Conservation (phyloP, 306 rosid species). For the Macrotyloma uniflorum region DNA sequence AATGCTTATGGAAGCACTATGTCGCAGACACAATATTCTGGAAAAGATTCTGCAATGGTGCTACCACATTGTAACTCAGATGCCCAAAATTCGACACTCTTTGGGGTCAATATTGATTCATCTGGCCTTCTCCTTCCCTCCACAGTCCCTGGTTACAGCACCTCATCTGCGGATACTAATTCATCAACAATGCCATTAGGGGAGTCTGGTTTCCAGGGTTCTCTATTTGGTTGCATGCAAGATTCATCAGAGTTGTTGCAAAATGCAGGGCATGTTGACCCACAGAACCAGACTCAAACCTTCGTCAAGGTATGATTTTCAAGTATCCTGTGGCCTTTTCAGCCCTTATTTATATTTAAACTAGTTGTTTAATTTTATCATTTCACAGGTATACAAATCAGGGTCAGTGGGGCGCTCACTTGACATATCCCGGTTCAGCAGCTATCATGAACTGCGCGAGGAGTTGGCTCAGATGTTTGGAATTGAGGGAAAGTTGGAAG, state of each 20-base stretch:
- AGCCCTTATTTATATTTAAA: constrained; percentile 6
- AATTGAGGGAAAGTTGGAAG: constrained; percentile 92
- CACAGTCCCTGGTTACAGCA: constrained; percentile 59
- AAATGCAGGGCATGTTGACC: constrained; percentile 71
- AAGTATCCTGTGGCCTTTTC: constrained; percentile 10
- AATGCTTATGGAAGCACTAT: constrained; percentile 57
- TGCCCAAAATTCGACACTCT: constrained; percentile 70
- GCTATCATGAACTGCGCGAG: constrained; percentile 93
- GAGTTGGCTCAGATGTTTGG: constrained; percentile 94
- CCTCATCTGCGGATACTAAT: constrained; percentile 66
- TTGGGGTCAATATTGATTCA: constrained; percentile 84
- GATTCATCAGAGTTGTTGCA: constrained; percentile 76
- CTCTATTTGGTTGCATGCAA: constrained; percentile 71
- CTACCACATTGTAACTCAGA: constrained; percentile 64
- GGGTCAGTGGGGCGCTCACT: constrained; percentile 93
- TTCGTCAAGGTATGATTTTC: constrained; percentile 73
- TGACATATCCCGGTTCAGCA: constrained; percentile 90
- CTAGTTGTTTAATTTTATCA: constrained; percentile 33
- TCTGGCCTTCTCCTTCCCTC: constrained; percentile 87
- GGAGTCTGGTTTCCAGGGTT: constrained; percentile 77
- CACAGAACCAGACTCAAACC: constrained; percentile 65
- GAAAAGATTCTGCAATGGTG: constrained; percentile 65
- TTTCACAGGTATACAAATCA: constrained; percentile 76
- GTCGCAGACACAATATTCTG: constrained; percentile 65
- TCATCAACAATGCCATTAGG: constrained; percentile 71